phyloP scores from a whole-genome alignment of 495 filamentous ascomycete species.

The Penicillium egyptiacum region DNA sequence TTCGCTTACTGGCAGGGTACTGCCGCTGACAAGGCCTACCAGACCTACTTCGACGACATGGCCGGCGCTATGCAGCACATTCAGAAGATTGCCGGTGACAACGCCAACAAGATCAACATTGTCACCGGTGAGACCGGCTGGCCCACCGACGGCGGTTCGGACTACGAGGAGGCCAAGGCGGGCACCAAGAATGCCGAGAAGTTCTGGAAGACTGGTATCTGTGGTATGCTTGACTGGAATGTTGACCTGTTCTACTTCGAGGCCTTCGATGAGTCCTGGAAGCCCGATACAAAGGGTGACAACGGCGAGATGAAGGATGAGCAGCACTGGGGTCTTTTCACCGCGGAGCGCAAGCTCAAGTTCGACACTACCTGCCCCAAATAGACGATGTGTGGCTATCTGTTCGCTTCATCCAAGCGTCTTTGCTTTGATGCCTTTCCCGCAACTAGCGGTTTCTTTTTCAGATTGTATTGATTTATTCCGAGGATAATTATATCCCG shows the following conservation, averaged over 20 bases:
- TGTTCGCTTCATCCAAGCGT: neutral
- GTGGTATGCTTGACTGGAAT: conserved; percentile 69
- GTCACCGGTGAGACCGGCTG: conserved; percentile 79
- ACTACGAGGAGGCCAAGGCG: conserved; percentile 65
- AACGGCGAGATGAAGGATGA: conserved; percentile 67
- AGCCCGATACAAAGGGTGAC: conserved; percentile 68
- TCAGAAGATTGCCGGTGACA: conserved; percentile 56
- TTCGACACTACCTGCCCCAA: conserved; percentile 57
- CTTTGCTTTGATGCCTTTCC: neutral
- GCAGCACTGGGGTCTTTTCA: conserved; percentile 77
- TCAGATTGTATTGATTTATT: conserved; percentile 9
- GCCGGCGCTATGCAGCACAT: conserved; percentile 68
- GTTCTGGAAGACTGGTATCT: conserved; percentile 69
- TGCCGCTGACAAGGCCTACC: conserved; percentile 58
- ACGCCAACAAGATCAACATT: conserved; percentile 57
- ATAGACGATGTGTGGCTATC: neutral
- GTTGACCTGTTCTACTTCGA: conserved; percentile 82
- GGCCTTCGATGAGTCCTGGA: conserved; percentile 80
- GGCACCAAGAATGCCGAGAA: conserved; percentile 57
- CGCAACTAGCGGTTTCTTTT: neutral
- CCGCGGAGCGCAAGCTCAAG: conserved; percentile 60
- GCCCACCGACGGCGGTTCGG: conserved; percentile 61
- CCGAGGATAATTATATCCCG: neutral
- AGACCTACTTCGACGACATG: conserved; percentile 75
- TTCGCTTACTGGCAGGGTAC: conserved; percentile 84